phyloP scores from a whole-genome alignment of 495 filamentous ascomycete genomes.

The Hyaloscypha bicolor region DNA sequence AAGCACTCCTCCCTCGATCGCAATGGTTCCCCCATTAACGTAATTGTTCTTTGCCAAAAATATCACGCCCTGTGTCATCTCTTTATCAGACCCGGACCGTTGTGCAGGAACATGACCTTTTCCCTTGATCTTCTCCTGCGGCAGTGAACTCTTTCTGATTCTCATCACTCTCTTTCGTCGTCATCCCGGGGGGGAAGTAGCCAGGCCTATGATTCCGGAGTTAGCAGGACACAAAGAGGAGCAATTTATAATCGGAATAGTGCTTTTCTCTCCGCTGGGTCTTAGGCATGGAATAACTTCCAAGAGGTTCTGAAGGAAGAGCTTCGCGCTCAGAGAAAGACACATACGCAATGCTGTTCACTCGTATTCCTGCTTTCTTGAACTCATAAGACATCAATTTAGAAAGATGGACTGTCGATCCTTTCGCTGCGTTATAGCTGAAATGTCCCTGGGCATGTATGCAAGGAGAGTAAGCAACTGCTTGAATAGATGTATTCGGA shows the following conservation, averaged over 20 bases:
- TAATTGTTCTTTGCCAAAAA: constrained; percentile 69
- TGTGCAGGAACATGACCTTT: constrained; percentile 54
- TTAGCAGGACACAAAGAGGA: background rate
- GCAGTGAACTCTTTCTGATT: constrained; percentile 65
- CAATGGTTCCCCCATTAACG: constrained; percentile 67
- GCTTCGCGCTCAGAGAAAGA: constrained; percentile 15
- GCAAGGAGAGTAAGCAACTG: background rate
- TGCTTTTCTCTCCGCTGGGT: background rate
- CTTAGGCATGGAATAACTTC: background rate
- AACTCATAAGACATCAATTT: constrained; percentile 49
- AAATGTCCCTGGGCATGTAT: constrained; percentile 48
- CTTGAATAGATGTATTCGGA: background rate
- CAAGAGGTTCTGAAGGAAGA: background rate
- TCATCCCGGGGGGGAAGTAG: constrained; percentile 56
- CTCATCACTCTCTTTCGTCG: constrained; percentile 50
- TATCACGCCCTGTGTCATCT: constrained; percentile 71
- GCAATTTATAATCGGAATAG: background rate
- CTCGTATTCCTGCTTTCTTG: constrained; percentile 39
- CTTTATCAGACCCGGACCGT: constrained; percentile 68
- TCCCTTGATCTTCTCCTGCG: constrained; percentile 59
- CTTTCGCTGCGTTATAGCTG: constrained; percentile 53
- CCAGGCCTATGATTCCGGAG: background rate
- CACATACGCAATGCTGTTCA: constrained; percentile 39
- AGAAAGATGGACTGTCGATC: constrained; percentile 48
- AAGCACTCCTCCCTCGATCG: constrained; percentile 62